Percentiles rank a stretch among this genome's conserved stretches.
Conservation (phyloP, 306 rosid genomes). For the Pueraria montana region DNA sequence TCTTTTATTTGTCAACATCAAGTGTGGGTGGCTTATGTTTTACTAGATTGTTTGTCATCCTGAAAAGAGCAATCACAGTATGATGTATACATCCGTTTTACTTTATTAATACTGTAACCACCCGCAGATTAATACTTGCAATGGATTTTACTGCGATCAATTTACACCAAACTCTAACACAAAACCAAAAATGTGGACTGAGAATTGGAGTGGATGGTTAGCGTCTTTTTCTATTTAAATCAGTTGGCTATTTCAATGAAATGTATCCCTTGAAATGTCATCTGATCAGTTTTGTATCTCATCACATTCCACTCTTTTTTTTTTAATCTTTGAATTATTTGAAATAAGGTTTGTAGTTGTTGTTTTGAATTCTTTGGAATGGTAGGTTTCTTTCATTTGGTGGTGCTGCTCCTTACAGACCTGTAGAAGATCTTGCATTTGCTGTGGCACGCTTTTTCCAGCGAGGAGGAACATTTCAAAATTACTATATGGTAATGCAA, state of each 20-base stretch:
- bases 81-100: slow-evolving; percentile 36
- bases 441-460: slow-evolving; percentile 95
- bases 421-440: slow-evolving; percentile 92
- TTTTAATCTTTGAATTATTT: not conserved
- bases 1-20: slow-evolving; percentile 5
- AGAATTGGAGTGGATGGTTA: slow-evolving; percentile 96
- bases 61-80: not conserved
- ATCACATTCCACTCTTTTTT: slow-evolving; percentile 10
- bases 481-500: slow-evolving; percentile 89
- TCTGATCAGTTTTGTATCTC: not conserved
- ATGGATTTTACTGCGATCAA: slow-evolving; percentile 96
- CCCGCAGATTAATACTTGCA: slow-evolving; percentile 93
- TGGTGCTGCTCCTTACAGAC: slow-evolving; percentile 84
- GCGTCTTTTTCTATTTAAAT: slow-evolving; percentile 38
- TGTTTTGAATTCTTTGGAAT: slow-evolving; percentile 27
- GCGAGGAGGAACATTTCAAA: slow-evolving; percentile 95
- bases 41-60: slow-evolving; percentile 18
- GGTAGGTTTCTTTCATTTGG: slow-evolving; percentile 90
- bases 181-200: slow-evolving; percentile 98
- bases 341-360: slow-evolving; percentile 1
- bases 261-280: slow-evolving; percentile 27
- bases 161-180: slow-evolving; percentile 84
- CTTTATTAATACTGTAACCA: slow-evolving; percentile 34
- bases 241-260: slow-evolving; percentile 28
- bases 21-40: slow-evolving; percentile 19